phyloP scores from a whole-genome alignment of 2,329 filamentous ascomycete genomes.

The Domatiomyces catenatus region DNA sequence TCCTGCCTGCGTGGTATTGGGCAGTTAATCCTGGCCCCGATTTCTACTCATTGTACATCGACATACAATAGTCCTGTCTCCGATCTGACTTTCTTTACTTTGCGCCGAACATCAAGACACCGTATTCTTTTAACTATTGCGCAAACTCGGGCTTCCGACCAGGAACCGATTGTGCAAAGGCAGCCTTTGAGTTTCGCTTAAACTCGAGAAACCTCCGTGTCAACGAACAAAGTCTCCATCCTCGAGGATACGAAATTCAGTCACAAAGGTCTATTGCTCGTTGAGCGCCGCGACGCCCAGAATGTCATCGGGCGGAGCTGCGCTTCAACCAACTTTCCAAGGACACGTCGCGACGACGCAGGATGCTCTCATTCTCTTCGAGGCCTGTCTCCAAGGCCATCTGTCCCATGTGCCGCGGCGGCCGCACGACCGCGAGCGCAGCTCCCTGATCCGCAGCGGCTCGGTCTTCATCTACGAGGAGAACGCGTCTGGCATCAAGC shows the following conservation, averaged over 20 bases:
- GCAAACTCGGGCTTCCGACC: background rate
- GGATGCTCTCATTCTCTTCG: constrained; percentile 67
- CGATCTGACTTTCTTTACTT: background rate
- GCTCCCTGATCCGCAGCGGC: constrained; percentile 63
- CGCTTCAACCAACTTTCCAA: constrained; percentile 49
- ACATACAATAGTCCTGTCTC: background rate
- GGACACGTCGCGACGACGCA: constrained; percentile 53
- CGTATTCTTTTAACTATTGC: background rate
- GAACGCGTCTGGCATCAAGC: constrained; percentile 75
- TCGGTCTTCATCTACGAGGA: constrained; percentile 88
- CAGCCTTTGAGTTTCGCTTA: constrained; percentile 8
- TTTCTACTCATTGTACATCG: background rate
- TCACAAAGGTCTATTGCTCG: background rate
- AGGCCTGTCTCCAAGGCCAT: constrained; percentile 56
- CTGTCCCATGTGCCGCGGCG: constrained; percentile 64
- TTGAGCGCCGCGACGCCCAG: background rate
- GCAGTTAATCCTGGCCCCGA: background rate
- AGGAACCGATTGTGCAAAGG: background rate
- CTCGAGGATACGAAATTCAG: background rate
- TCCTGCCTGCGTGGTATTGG: background rate
- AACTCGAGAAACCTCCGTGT: background rate
- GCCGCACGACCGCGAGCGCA: constrained; percentile 71
- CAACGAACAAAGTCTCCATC: background rate
- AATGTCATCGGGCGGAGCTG: constrained; percentile 23
- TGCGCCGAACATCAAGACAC: background rate